Evolutionary conservation across 805 yeast species (phyloP), one percentile per base, ranked within the genome.

Genomic region (Schizosaccharomyces japonicus): DNA sequence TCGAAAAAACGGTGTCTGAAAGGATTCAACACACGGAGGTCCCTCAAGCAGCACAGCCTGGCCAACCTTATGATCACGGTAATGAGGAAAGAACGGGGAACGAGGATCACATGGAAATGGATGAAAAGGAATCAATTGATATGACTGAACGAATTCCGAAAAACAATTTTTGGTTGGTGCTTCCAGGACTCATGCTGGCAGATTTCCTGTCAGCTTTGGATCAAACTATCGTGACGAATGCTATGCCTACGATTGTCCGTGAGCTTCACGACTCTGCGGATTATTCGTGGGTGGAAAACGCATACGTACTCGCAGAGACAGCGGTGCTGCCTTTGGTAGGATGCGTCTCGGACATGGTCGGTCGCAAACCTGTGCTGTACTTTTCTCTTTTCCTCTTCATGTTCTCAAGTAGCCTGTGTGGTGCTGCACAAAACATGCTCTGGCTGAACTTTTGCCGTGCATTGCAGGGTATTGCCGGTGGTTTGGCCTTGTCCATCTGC

Each of bases 241-340:
- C 75, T 5, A 62, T 75, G 56, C 66, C 70, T 44, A 66, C 68
- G n/a, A 75, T 75, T 39, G 78, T 77, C 15, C 56, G 58, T 69
- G 40, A 72, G 68, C 45, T 63, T 72, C 30, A 64, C 65, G 25
- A 61, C 71, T 4, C 61, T 73, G 2, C 51, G 15, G 27, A 34
- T 33, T 44, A 40, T 5, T 34, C 45, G 4, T 78, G 85, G 85
- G 76, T 78, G 2, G 84, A 82, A 2, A 73, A 83, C 0, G 32
- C 50, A 8, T 71, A 79, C 1, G 75, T 76, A 49, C 63, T 80
- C 25, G 61, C 80, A 17, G 74, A 85, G 1, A 73, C 72, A 50
- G 71, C 80, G 2, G 79, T 80, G 1, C 76, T 76, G 59, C 85
- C 83, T 0, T 57, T 78, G 27, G 76, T 73, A 49, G 87, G 85